Percentiles rank a stretch among this genome's conserved stretches.
phyloP scores from a whole-genome alignment of 1,139 yeast genomes.

The Candida smagusa region DNA sequence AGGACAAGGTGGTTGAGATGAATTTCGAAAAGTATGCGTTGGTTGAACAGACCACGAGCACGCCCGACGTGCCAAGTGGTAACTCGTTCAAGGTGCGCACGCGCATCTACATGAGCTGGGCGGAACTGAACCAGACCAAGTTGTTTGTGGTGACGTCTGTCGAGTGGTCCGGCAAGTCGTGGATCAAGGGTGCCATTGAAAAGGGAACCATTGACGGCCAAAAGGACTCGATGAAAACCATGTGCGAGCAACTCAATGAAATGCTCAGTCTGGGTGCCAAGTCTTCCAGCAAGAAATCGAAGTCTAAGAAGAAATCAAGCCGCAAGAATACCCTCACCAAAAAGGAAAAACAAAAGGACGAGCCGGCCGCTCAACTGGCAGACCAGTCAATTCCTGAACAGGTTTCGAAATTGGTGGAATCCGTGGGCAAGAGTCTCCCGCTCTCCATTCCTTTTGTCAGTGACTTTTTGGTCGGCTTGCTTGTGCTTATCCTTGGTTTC shows the following conservation, averaged over 20 bases:
- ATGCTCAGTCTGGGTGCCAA: constrained; percentile 26
- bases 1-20: constrained; percentile 65
- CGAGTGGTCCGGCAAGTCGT: constrained; percentile 91
- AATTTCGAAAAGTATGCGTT: constrained; percentile 56
- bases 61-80: constrained; percentile 98
- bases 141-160: constrained; percentile 62
- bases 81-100: constrained; percentile 74
- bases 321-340: constrained; percentile 14
- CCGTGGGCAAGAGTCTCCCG: constrained; percentile 30
- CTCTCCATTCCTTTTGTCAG: constrained; percentile 23
- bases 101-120: constrained; percentile 73
- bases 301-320: constrained; percentile 25
- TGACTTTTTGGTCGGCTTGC: constrained; percentile 22
- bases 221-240: constrained; percentile 57
- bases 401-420: constrained; percentile 21
- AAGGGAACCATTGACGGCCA: constrained; percentile 93
- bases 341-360: constrained; percentile 8
- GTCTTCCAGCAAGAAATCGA: constrained; percentile 11
- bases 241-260: constrained; percentile 57
- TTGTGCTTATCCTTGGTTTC: constrained; percentile 16
- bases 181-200: constrained; percentile 90
- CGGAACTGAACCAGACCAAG: constrained; percentile 60
- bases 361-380: constrained; percentile 11
- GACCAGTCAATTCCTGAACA: constrained; percentile 17
- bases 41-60: constrained; percentile 65